Conservation (phyloP, 2,329 filamentous ascomycete genomes). For the Metarhizium album region DNA sequence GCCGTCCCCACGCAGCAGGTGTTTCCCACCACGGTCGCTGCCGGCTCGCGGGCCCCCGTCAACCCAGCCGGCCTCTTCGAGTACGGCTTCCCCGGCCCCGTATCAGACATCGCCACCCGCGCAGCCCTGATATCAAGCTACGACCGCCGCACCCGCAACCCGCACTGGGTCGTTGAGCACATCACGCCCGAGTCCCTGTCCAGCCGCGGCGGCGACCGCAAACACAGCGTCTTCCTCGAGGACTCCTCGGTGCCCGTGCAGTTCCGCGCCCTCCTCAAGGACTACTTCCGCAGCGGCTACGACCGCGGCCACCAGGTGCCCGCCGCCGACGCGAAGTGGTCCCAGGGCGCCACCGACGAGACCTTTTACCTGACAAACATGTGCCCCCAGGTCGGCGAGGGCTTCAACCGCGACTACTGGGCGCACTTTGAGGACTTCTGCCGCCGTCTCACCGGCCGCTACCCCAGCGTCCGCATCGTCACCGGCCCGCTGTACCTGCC, state of each 20-base stretch:
- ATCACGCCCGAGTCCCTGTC: constrained; percentile 82
- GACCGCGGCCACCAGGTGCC: constrained; percentile 96
- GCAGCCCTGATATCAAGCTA: constrained; percentile 74
- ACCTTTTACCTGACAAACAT: constrained; percentile 94
- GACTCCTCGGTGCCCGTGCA: constrained; percentile 68
- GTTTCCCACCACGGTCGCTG: constrained; percentile 23
- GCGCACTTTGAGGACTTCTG: constrained; percentile 98
- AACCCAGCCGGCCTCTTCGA: constrained; percentile 69
- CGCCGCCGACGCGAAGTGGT: constrained; percentile 93
- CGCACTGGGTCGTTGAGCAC: constrained; percentile 91
- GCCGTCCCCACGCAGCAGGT: constrained; percentile 49
- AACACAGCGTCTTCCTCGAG: constrained; percentile 73
- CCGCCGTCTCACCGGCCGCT: constrained; percentile 65
- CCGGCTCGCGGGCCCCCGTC: constrained; percentile 42
- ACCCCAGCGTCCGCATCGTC: constrained; percentile 81
- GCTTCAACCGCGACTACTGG: constrained; percentile 99
- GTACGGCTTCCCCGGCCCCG: constrained; percentile 85
- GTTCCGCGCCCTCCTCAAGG: constrained; percentile 82
- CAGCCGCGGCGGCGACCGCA: constrained; percentile 66
- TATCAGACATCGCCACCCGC: constrained; percentile 70
- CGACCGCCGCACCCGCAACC: constrained; percentile 85
- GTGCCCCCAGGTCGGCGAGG: constrained; percentile 96
- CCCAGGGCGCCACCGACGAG: constrained; percentile 84
- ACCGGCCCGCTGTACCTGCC: constrained; percentile 92
- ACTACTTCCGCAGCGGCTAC: constrained; percentile 92